These are phyloP conservation scores for Chernovozyma sophiae-reginae DNA, from an alignment of 1,139 yeast species.

Conservation along the genomic window DNA sequence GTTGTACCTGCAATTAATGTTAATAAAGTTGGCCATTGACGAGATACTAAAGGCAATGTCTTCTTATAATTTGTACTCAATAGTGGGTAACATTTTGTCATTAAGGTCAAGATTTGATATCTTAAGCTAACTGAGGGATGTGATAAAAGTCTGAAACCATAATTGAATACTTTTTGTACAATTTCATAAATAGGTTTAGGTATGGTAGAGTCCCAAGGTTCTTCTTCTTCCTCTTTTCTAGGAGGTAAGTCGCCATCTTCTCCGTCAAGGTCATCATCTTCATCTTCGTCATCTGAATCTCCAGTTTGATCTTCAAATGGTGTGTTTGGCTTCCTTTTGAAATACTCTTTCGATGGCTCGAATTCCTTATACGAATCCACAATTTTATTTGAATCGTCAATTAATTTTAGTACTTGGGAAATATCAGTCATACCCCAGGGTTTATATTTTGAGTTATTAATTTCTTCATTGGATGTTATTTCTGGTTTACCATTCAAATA, in stretches of 20 bases:
- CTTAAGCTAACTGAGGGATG: slow-evolving; percentile 61
- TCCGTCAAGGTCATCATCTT: slow-evolving; percentile 16
- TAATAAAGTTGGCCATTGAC: slow-evolving; percentile 56
- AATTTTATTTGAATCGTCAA: slow-evolving; percentile 35
- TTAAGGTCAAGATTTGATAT: slow-evolving; percentile 51
- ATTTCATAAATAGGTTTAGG: slow-evolving; percentile 56
- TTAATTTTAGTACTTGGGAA: slow-evolving; percentile 35
- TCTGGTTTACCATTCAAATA: slow-evolving; percentile 23
- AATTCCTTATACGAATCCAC: slow-evolving; percentile 28
- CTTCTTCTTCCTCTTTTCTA: slow-evolving; percentile 20
- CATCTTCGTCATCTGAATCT: slow-evolving; percentile 41
- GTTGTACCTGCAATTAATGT: slow-evolving; percentile 16
- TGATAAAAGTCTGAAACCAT: slow-evolving; percentile 67
- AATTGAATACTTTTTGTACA: slow-evolving; percentile 58
- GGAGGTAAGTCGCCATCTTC: slow-evolving; percentile 17
- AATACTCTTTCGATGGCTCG: slow-evolving; percentile 32
- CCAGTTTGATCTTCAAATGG: slow-evolving; percentile 31
- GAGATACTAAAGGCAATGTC: slow-evolving; percentile 64
- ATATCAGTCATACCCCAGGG: slow-evolving; percentile 55
- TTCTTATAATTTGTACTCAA: slow-evolving; percentile 57
- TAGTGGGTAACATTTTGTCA: slow-evolving; percentile 51
- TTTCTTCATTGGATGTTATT: slow-evolving; percentile 13
- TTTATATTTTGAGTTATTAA: slow-evolving; percentile 23
- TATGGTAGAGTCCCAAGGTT: slow-evolving; percentile 59
- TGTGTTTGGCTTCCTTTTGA: slow-evolving; percentile 24